phyloP scores from a whole-genome alignment of 2,329 filamentous ascomycete genomes.

The Cercospora nicotianae region DNA sequence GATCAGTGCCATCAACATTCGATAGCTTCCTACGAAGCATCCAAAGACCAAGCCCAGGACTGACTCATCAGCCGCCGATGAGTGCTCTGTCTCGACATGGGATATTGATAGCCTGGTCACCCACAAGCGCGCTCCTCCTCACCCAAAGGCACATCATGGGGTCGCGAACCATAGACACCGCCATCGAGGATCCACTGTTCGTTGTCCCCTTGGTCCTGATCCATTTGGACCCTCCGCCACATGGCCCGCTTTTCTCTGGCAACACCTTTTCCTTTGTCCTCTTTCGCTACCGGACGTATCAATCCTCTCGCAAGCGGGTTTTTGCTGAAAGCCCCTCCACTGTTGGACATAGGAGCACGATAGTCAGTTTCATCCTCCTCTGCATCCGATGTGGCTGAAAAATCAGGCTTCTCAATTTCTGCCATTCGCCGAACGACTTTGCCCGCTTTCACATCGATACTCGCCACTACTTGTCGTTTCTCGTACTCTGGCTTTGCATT shows the following conservation, averaged over 20 bases:
- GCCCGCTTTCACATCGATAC: constrained; percentile 76
- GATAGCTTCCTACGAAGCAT: background rate
- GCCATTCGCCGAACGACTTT: constrained; percentile 74
- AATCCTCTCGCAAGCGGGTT: constrained; percentile 67
- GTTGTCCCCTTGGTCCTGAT: constrained; percentile 50
- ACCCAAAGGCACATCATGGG: constrained; percentile 5
- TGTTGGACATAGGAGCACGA: constrained; percentile 35
- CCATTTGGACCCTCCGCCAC: constrained; percentile 55
- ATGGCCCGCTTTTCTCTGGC: constrained; percentile 38
- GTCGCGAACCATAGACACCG: constrained; percentile 47
- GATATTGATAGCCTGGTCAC: background rate
- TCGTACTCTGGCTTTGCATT: constrained; percentile 83
- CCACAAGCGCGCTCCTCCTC: constrained; percentile 19
- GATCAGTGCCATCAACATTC: background rate
- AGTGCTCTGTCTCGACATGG: background rate
- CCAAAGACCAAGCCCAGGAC: background rate
- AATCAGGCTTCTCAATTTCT: constrained; percentile 57
- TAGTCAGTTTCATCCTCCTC: constrained; percentile 41
- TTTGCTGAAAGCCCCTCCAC: constrained; percentile 62
- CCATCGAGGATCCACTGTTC: constrained; percentile 56
- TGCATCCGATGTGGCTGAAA: constrained; percentile 45
- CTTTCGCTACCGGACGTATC: constrained; percentile 61
- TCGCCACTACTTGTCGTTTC: constrained; percentile 79
- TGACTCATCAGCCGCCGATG: background rate
- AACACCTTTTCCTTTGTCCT: constrained; percentile 55